phyloP scores from a whole-genome alignment of 768 basidiomycete genomes.

The Pleurotus djamor region DNA sequence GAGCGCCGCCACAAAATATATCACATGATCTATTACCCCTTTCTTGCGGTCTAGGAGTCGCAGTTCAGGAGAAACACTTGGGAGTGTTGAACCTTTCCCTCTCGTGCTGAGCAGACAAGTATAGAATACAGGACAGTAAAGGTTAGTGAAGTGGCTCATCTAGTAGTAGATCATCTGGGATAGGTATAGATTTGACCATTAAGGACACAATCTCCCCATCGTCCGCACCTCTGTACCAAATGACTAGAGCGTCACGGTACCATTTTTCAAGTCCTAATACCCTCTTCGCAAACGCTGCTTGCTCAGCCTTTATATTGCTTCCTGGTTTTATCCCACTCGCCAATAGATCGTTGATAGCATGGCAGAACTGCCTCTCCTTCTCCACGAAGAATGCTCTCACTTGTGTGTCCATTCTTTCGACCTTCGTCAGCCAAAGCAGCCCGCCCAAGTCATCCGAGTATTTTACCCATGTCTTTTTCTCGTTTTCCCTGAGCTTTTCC shows the following conservation, averaged over 20 bases:
- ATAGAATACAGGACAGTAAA: too few species aligned
- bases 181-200: background rate
- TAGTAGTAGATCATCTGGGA: background rate
- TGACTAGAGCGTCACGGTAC: conserved; percentile 1
- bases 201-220: background rate
- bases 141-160: background rate
- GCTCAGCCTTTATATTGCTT: background rate
- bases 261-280: background rate
- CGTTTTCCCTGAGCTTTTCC: background rate
- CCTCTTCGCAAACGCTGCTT: conserved; percentile 6
- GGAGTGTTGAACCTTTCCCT: too few species aligned
- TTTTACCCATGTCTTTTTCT: background rate
- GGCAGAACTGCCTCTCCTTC: conserved; percentile 1
- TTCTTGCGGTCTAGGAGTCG: background rate
- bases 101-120: too few species aligned
- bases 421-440: conserved; percentile 2
- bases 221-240: conserved; percentile 6
- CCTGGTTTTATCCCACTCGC: background rate
- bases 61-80: too few species aligned
- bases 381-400: conserved; percentile 4
- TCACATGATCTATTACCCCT: background rate
- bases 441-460: conserved; percentile 11
- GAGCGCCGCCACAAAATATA: background rate
- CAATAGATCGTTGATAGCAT: background rate
- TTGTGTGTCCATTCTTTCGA: conserved; percentile 3